phyloP scores from a whole-genome alignment of 2,329 filamentous ascomycete genomes.

The Colletotrichum endophyticum region DNA sequence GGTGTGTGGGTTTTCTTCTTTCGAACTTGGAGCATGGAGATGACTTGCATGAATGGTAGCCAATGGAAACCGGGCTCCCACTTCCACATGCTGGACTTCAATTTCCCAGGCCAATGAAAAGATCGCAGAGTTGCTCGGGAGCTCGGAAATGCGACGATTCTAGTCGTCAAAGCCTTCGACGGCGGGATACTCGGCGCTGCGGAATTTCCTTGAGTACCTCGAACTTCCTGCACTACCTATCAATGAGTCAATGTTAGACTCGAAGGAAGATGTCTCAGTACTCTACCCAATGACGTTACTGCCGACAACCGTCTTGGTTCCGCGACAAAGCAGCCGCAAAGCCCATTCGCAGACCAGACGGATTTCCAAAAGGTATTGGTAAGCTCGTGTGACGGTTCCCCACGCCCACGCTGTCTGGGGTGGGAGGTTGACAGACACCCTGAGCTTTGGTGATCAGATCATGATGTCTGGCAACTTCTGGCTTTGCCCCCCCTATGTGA shows the following conservation, averaged over 20 bases:
- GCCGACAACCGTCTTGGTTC: background rate
- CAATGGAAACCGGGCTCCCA: background rate
- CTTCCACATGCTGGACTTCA: background rate
- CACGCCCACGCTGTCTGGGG: background rate
- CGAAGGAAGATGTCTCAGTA: background rate
- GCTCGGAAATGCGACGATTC: background rate
- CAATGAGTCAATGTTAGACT: background rate
- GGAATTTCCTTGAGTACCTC: background rate
- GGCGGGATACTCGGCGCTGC: background rate
- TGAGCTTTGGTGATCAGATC: background rate
- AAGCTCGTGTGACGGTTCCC: background rate
- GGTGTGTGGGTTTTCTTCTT: background rate
- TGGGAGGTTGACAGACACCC: background rate
- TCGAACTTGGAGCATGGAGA: background rate
- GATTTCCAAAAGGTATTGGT: background rate
- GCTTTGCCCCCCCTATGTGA: background rate
- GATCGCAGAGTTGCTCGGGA: background rate
- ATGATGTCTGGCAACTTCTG: background rate
- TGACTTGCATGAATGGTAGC: background rate
- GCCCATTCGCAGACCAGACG: no score
- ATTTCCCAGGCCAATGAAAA: background rate
- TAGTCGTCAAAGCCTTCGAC: background rate
- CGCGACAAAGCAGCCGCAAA: background rate
- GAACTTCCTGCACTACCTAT: no score
- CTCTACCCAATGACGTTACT: background rate